Conservation (phyloP, 1,284 basidiomycete genomes). For the Cerrena zonata region DNA sequence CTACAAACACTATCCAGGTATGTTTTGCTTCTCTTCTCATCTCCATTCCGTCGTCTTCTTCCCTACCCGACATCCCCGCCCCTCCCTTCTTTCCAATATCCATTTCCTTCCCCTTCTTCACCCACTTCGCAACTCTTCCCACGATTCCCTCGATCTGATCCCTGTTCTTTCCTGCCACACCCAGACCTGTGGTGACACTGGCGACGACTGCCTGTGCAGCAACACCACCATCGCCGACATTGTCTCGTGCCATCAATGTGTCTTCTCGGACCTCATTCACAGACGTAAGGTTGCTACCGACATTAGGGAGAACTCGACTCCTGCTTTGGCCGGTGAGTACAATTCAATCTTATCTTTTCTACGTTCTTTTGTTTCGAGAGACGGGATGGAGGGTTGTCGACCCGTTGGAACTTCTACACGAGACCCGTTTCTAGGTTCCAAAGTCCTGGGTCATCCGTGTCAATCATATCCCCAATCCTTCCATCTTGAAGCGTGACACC, state of each 20-base stretch:
- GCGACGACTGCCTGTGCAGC: constrained; percentile 50
- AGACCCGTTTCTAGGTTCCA: no score
- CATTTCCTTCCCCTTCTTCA: no score
- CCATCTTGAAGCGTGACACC: no score
- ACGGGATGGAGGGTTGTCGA: background rate
- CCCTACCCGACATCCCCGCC: no score
- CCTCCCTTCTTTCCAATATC: no score
- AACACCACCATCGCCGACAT: constrained; percentile 35
- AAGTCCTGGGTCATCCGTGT: no score
- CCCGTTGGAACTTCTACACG: no score
- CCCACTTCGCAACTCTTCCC: no score
- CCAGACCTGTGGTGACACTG: constrained; percentile 26
- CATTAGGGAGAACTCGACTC: constrained; percentile 48
- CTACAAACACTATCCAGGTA: constrained; percentile 33
- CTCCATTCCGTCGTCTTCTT: no score
- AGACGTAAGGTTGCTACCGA: constrained; percentile 45
- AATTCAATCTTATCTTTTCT: background rate
- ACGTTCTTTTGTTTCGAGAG: constrained; percentile 1
- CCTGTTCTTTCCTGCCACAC: background rate
- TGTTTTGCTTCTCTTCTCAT: constrained; percentile 19
- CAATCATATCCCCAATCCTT: no score
- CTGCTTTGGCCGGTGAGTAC: constrained; percentile 44
- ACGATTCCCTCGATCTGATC: no score
- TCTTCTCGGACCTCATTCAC: constrained; percentile 49
- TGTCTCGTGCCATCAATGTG: constrained; percentile 55